Base-by-base conservation (phyloP, 768 basidiomycete species). In the Mrakia gelida region DNA sequence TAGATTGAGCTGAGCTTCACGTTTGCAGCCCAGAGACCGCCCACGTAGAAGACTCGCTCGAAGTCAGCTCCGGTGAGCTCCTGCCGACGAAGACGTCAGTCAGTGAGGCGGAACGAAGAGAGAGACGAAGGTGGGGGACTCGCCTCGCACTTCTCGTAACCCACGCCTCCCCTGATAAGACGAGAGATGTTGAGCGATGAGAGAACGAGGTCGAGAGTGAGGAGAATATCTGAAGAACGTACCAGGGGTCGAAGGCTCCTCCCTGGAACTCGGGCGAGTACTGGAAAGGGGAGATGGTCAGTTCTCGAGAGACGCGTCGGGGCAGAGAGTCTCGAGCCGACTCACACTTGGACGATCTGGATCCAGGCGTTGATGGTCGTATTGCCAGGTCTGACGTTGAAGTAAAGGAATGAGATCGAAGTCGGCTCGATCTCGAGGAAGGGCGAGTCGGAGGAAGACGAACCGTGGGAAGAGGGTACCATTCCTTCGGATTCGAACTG, bases 1-100 rank as follows among this genome's bases (percentile, higher is more conserved):
- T 79, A 91, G 92, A 81, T 88, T 92, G 77, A 93, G 89, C 67
- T n/a, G n/a, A 94, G 81, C 82, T 94, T 94, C 1, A 89, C 91
- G 84, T 93, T 94, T 68, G 88, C 88, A 13, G 93, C 92, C 91
- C 91, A 93, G 63, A 92, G 86, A 70, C 70, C 70, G 71, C 70
- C 70, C 5, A 18, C 52, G 81, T 94, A 89, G 84, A 93, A 94
- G 9, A 94, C 93, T 63, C 89, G 68, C 56, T 80, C 76, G 61
- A 80, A 80, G n/a, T 80, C 77, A 26, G 38, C 54, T 18, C 73
- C 72, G 18, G 62, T 78, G 61, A 77, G 41, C n/a, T 32, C 54
- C 54, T 56, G 54, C 2, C 8, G 23, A n/a, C 1, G 2, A 26
- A 56, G 26, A 56, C 1, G 16, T 6, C 18, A 15, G 23, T 56